Evolutionary conservation across 2,329 filamentous ascomycete genomes (phyloP).

Genomic region (Cucurbitaria berberidis): DNA sequence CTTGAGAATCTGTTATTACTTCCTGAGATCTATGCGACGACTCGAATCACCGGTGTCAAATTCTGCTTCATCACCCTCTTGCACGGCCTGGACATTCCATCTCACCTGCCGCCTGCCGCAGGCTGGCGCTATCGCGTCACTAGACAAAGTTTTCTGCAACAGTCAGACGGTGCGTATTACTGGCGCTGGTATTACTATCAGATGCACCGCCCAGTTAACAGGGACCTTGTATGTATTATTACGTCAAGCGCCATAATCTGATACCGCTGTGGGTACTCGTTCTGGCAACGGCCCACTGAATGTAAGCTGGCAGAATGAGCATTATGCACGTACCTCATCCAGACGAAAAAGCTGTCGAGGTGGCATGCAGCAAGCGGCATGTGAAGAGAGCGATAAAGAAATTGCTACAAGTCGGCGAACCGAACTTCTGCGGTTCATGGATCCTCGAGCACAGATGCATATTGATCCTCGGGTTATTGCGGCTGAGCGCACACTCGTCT

Average conservation of each 20-base stretch:
- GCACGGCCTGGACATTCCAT: neutral
- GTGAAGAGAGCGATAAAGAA: conserved; percentile 25
- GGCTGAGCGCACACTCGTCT: neutral
- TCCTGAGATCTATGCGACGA: neutral
- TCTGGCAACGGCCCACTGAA: conserved; percentile 21
- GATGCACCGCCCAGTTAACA: neutral
- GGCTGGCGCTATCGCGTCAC: neutral
- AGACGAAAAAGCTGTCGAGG: neutral
- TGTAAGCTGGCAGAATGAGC: conserved; percentile 21
- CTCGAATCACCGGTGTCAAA: neutral
- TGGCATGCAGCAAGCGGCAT: conserved; percentile 17
- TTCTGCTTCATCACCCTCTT: neutral
- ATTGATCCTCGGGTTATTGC: neutral
- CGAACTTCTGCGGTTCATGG: neutral
- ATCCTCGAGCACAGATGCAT: neutral
- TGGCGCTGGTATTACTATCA: neutral
- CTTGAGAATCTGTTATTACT: neutral
- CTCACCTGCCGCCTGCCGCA: neutral
- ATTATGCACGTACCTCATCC: conserved; percentile 17
- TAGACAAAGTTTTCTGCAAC: neutral
- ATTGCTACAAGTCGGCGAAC: neutral
- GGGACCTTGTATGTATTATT: conserved; percentile 27
- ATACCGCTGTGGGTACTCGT: conserved; percentile 34
- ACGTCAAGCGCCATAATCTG: conserved; percentile 34
- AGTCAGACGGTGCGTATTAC: neutral